Evolutionary conservation across 352 stramenopile genomes (phyloP).

Genomic region (Globisporangium cederbergense): DNA sequence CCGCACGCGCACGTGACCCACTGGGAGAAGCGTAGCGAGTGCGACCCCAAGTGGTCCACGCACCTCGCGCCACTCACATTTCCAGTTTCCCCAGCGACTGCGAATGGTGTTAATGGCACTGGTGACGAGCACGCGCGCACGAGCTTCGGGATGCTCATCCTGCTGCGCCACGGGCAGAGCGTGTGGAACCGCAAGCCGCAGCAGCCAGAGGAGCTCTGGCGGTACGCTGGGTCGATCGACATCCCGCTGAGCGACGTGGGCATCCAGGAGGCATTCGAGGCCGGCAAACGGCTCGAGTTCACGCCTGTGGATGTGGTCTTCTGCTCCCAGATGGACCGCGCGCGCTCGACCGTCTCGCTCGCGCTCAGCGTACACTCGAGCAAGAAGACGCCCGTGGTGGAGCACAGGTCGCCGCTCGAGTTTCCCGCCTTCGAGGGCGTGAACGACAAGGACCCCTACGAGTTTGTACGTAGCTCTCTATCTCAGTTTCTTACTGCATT

Average conservation of each 20-base stretch:
- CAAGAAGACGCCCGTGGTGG: constrained; percentile 76
- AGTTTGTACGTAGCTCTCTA: constrained; percentile 50
- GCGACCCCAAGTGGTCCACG: constrained; percentile 52
- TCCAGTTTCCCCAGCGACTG: background rate
- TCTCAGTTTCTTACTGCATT: constrained; percentile 8
- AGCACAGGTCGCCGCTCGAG: constrained; percentile 71
- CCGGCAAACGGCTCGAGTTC: constrained; percentile 68
- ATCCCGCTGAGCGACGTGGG: constrained; percentile 79
- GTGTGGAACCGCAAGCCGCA: constrained; percentile 85
- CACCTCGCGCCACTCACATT: constrained; percentile 32
- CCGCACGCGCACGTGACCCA: constrained; percentile 67
- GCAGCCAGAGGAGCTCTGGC: constrained; percentile 65
- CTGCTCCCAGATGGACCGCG: constrained; percentile 84
- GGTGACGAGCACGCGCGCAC: constrained; percentile 28
- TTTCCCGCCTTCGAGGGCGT: constrained; percentile 63
- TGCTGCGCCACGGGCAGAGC: constrained; percentile 82
- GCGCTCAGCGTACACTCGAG: constrained; percentile 78
- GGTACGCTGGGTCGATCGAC: constrained; percentile 81
- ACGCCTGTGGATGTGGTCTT: constrained; percentile 82
- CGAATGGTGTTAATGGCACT: constrained; percentile 2
- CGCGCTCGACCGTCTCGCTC: constrained; percentile 70
- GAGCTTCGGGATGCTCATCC: constrained; percentile 74
- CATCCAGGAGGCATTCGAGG: constrained; percentile 81
- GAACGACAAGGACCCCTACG: constrained; percentile 73
- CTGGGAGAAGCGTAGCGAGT: constrained; percentile 59